Conservation (phyloP, 352 stramenopile genomes). For the Albugo laibachii region DNA sequence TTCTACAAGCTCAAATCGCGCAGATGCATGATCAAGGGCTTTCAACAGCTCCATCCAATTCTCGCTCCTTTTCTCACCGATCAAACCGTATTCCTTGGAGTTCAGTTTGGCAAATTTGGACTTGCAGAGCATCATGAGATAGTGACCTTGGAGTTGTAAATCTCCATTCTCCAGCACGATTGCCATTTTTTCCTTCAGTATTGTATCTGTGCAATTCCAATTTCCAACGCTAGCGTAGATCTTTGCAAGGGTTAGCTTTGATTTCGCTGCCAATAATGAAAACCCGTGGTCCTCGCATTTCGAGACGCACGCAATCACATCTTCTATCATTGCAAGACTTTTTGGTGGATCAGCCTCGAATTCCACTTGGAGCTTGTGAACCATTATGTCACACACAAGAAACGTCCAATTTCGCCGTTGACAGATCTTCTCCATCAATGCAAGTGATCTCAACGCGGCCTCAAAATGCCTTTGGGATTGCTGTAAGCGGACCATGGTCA, state of each 20-base stretch:
- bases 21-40: too few species aligned
- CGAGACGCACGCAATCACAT: constrained; percentile 19
- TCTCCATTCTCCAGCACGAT: constrained; percentile 44
- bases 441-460: too few species aligned
- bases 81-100: too few species aligned
- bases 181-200: constrained; percentile 39
- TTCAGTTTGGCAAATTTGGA: too few species aligned
- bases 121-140: constrained; percentile 18
- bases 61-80: too few species aligned
- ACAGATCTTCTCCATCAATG: constrained; percentile 18
- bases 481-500: too few species aligned
- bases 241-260: constrained; percentile 38
- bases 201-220: constrained; percentile 15
- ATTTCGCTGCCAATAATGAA: constrained; percentile 31
- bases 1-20: too few species aligned
- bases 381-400: constrained; percentile 26
- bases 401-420: constrained; percentile 18
- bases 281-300: constrained; percentile 30
- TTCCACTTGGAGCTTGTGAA: constrained; percentile 19
- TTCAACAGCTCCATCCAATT: too few species aligned
- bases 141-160: constrained; percentile 29
- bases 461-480: too few species aligned
- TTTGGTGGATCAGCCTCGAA: constrained; percentile 15
- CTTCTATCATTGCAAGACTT: constrained; percentile 23
- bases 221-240: constrained; percentile 40